phyloP scores from a whole-genome alignment of 2,329 filamentous ascomycete species.

The Cordyceps cateniannulata region DNA sequence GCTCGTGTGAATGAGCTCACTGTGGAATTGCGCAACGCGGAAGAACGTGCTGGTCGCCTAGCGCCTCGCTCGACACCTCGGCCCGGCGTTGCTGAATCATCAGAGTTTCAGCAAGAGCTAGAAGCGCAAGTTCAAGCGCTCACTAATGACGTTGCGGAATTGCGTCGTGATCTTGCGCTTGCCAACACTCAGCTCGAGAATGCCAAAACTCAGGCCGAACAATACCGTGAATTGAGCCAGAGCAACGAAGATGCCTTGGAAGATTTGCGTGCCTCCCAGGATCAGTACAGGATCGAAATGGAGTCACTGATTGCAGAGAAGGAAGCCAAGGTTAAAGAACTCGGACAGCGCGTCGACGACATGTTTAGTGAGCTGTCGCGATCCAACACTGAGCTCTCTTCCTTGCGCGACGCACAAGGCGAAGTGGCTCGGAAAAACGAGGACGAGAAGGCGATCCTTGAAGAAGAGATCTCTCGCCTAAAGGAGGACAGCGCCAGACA shows the following conservation, averaged over 20 bases:
- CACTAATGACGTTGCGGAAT: conserved; percentile 72
- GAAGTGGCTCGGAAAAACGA: conserved; percentile 65
- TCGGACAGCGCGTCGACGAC: conserved; percentile 78
- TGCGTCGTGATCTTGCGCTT: conserved; percentile 81
- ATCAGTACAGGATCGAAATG: conserved; percentile 83
- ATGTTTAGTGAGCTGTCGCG: conserved; percentile 73
- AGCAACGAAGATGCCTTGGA: conserved; percentile 80
- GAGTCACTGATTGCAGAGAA: conserved; percentile 70
- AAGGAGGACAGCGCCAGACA: conserved; percentile 80
- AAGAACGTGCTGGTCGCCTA: conserved; percentile 77
- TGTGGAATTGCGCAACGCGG: conserved; percentile 79
- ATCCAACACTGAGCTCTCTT: conserved; percentile 76
- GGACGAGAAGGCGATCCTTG: conserved; percentile 74
- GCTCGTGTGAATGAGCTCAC: conserved; percentile 81
- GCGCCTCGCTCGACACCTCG: conserved; percentile 71
- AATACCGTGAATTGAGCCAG: conserved; percentile 84
- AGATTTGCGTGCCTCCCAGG: conserved; percentile 70
- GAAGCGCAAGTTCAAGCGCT: conserved; percentile 71
- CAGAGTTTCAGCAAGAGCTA: conserved; percentile 41
- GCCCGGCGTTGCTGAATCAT: conserved; percentile 38
- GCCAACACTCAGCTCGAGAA: conserved; percentile 74
- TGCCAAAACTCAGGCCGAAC: conserved; percentile 72
- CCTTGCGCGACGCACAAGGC: conserved; percentile 71
- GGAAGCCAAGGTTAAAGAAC: conserved; percentile 70
- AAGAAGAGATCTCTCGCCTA: conserved; percentile 71